Base-by-base conservation (phyloP, 1,284 basidiomycete species). In the Malassezia yamatoensis region DNA sequence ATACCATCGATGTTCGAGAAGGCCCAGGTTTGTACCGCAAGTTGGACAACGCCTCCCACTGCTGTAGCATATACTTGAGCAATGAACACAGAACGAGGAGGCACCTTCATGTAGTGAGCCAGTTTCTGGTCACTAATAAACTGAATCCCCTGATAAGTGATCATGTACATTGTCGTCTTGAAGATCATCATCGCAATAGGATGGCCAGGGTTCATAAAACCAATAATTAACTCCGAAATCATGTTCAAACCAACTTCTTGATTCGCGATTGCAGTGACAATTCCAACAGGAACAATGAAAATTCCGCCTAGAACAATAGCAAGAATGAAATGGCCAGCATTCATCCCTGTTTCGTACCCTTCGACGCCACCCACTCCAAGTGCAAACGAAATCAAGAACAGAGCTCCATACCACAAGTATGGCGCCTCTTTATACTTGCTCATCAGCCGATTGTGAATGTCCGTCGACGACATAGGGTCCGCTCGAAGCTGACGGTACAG, bases 391-490 rank as follows among this genome's bases (percentile, higher is more conserved):
- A 81, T 57, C 47, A 82, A 53, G 43, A 86, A 83, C 15, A 82
- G 61, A 0, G 69, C 37, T 35, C 68, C 46, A 68, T 90, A 96
- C 93, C 83, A 86, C 90, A 90, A 96, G 71, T 90, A 84, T 0
- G 93, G 93, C 0, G 96, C 90, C 68, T 94, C 88, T 0, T 85
- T 85, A 74, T 98, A 98, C 60, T 85, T 83, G 54, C 84, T 80
- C 93, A 98, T 98, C 51, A 96, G 79, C 77, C 91, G 93, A 61
- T 88, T 85, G 73, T 98, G 93, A 52, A 98, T 88, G 76, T 98
- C 93, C 63, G 94, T 89, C 59, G 84, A 83, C 76, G 93, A 89
- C 8, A 84, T 79, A 49, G 82, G 79, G 39, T 86, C 80, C 66
- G 81, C 83, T 74, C 83, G 83, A 58, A 93, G 67, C 2, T 86